Evolutionary conservation across 2,329 filamentous ascomycete genomes (phyloP).

Genomic region (Beauveria scarabaeidicola): DNA sequence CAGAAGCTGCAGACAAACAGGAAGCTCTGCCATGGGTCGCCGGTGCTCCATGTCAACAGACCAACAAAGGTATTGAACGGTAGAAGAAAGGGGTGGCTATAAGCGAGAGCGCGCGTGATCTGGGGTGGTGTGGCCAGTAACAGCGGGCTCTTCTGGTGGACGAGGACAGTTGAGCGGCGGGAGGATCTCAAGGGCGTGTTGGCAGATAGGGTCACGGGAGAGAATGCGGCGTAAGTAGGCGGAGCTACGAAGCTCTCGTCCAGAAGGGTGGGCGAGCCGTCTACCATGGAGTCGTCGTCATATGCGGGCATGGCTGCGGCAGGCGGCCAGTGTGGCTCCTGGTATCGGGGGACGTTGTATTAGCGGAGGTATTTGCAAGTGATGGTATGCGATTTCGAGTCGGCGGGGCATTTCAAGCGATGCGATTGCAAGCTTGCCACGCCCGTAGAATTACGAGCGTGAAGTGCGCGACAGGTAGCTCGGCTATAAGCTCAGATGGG

Average conservation of each 20-base stretch:
- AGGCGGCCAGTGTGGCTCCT: constrained; percentile 10
- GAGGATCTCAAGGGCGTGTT: constrained; percentile 51
- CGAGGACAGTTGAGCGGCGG: constrained; percentile 82
- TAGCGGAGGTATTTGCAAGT: background rate
- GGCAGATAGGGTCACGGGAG: constrained; percentile 68
- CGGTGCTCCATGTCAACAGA: constrained; percentile 86
- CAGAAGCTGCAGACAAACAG: constrained; percentile 78
- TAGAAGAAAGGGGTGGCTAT: constrained; percentile 89
- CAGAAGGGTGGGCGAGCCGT: constrained; percentile 20
- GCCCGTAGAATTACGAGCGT: background rate
- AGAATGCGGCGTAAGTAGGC: constrained; percentile 84
- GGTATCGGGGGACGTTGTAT: background rate
- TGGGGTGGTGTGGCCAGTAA: constrained; percentile 90
- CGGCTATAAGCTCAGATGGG: background rate
- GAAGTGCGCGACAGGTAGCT: background rate
- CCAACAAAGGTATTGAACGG: constrained; percentile 81
- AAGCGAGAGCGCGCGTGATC: constrained; percentile 86
- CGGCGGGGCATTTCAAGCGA: background rate
- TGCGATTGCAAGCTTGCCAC: background rate
- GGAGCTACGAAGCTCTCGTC: constrained; percentile 25
- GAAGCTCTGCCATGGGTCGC: constrained; percentile 95
- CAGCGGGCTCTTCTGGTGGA: constrained; percentile 92
- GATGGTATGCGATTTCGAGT: background rate
- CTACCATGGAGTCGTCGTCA: constrained; percentile 21
- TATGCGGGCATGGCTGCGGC: constrained; percentile 17